Conservation (phyloP, 495 filamentous ascomycete species). For the Lasiosphaeris hirsuta region DNA sequence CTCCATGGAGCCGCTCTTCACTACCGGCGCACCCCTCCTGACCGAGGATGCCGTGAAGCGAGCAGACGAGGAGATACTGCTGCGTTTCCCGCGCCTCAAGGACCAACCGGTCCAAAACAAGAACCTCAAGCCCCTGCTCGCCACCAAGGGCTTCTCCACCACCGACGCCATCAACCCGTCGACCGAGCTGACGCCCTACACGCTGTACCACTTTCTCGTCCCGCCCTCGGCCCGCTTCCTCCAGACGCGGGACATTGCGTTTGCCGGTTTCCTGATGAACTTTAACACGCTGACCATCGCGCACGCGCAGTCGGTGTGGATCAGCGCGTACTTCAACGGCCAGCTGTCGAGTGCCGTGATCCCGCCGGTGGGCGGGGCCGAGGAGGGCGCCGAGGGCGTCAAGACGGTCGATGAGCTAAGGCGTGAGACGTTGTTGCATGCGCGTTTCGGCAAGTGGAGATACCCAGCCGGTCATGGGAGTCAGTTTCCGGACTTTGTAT, state of each 20-base stretch:
- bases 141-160: slow-evolving; percentile 32
- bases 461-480: slow-evolving; percentile 63
- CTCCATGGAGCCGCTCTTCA: slow-evolving; percentile 29
- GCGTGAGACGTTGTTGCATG: slow-evolving; percentile 60
- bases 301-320: slow-evolving; percentile 71
- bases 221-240: slow-evolving; percentile 54
- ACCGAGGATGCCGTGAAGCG: slow-evolving; percentile 23
- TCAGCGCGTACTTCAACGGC: slow-evolving; percentile 56
- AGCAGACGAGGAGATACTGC: slow-evolving; percentile 66
- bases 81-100: slow-evolving; percentile 60
- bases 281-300: slow-evolving; percentile 61
- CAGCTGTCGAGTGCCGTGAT: slow-evolving; percentile 27
- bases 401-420: slow-evolving; percentile 33
- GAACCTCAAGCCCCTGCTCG: slow-evolving; percentile 42
- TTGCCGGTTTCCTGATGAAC: slow-evolving; percentile 61
- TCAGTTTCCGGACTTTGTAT: slow-evolving; percentile 67
- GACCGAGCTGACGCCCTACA: slow-evolving; percentile 39
- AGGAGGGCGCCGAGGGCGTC: background rate
- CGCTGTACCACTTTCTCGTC: slow-evolving; percentile 67
- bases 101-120: slow-evolving; percentile 43
- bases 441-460: slow-evolving; percentile 66
- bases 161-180: slow-evolving; percentile 34
- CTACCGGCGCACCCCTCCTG: slow-evolving; percentile 8
- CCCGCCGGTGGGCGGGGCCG: slow-evolving; percentile 3
- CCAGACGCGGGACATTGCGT: slow-evolving; percentile 58